A percentile compares a stretch with the other conserved stretches of the same genome.
phyloP scores from a whole-genome alignment of 805 yeast genomes.

The Saturnispora ahearnii region DNA sequence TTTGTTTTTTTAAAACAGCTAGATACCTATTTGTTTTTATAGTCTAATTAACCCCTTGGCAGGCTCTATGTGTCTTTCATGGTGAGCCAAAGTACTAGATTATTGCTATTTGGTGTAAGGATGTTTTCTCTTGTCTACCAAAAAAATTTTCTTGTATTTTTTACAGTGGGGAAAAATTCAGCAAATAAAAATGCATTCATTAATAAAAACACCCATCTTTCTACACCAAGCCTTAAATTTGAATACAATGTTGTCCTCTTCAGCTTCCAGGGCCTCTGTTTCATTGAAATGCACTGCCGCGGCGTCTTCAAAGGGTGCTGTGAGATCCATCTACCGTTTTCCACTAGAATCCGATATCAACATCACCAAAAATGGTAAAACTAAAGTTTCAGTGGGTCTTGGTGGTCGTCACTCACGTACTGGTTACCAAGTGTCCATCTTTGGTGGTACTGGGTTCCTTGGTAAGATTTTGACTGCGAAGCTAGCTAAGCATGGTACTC shows the following conservation, averaged over 20 bases:
- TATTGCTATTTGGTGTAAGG: not conserved
- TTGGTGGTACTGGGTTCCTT: slow-evolving; percentile 73
- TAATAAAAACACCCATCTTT: not conserved
- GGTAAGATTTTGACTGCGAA: slow-evolving; percentile 66
- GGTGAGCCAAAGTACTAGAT: no score
- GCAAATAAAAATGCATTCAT: not conserved
- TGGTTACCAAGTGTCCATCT: slow-evolving; percentile 82
- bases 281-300: not conserved
- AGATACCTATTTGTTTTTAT: no score
- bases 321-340: slow-evolving; percentile 23
- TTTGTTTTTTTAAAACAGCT: no score
- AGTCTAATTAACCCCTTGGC: no score
- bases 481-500: slow-evolving; percentile 76
- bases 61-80: no score
- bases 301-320: not conserved
- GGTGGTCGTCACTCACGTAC: slow-evolving; percentile 83
- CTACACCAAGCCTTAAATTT: not conserved
- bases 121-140: not conserved
- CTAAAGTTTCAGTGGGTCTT: slow-evolving; percentile 57
- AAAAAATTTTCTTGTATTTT: not conserved
- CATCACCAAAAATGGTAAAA: slow-evolving; percentile 69
- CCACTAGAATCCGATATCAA: slow-evolving; percentile 51
- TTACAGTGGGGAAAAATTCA: slow-evolving; percentile 1
- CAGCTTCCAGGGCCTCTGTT: slow-evolving; percentile 2
- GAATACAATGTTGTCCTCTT: not conserved